Percentiles rank a stretch among this genome's conserved stretches.
phyloP scores from a whole-genome alignment of 805 yeast genomes.

The Ogataea corticis region DNA sequence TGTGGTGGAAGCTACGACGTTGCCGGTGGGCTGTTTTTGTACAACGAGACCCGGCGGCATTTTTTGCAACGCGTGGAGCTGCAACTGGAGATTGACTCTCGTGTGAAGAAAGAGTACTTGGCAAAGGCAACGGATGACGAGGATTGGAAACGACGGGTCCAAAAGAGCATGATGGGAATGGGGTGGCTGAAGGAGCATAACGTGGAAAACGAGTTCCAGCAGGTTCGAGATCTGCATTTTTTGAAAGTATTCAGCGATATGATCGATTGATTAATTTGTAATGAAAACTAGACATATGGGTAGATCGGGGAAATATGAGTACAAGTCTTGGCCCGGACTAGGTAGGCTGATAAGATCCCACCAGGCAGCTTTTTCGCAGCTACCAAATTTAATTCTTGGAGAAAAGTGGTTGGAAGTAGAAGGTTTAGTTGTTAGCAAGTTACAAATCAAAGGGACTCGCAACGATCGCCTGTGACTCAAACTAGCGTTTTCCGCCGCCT shows the following conservation, averaged over 20 bases:
- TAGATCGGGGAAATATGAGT: too few species aligned
- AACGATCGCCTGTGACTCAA: too few species aligned
- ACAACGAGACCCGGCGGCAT: slow-evolving; percentile 8
- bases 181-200: slow-evolving; percentile 12
- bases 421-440: too few species aligned
- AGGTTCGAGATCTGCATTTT: slow-evolving; percentile 6
- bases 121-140: slow-evolving; percentile 7
- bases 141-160: slow-evolving; percentile 8
- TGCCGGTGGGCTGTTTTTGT: slow-evolving; percentile 4
- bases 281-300: too few species aligned
- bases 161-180: not conserved
- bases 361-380: too few species aligned
- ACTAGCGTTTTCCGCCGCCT: too few species aligned
- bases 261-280: not conserved
- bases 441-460: too few species aligned
- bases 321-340: too few species aligned
- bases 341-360: too few species aligned
- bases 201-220: slow-evolving; percentile 10
- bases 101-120: slow-evolving; percentile 3
- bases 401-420: too few species aligned
- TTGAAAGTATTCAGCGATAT: not conserved
- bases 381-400: too few species aligned
- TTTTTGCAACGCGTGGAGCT: slow-evolving; percentile 10
- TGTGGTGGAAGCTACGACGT: not conserved
- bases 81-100: slow-evolving; percentile 10